A percentile compares a stretch with the other conserved stretches of the same genome.
phyloP scores from a whole-genome alignment of 345 rosid species.

The Cardiospermum halicacabum region DNA sequence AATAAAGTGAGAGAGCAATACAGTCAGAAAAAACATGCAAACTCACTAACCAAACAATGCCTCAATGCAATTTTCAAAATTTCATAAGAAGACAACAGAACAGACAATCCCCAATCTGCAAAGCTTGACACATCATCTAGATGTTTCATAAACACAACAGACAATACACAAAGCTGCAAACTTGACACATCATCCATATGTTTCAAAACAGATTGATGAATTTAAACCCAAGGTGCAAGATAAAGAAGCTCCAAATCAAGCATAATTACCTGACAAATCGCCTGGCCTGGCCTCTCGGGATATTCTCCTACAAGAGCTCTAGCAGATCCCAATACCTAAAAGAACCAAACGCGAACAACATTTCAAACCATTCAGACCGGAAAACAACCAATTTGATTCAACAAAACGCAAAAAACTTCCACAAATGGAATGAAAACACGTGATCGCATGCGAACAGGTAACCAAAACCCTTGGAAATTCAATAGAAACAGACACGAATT shows the following conservation, averaged over 20 bases:
- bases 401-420: neutral
- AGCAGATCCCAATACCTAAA: slow-evolving; percentile 55
- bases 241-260: slow-evolving; percentile 7
- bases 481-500: slow-evolving; percentile 27
- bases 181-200: neutral
- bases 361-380: neutral
- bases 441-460: slow-evolving; percentile 20
- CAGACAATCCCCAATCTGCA: neutral
- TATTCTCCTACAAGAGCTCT: slow-evolving; percentile 55
- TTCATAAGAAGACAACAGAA: neutral
- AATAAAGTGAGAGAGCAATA: slow-evolving; percentile 7
- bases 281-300: slow-evolving; percentile 78
- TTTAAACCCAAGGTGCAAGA: neutral
- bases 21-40: slow-evolving; percentile 7
- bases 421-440: neutral
- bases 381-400: slow-evolving; percentile 17
- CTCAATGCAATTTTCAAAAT: neutral
- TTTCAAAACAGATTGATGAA: slow-evolving; percentile 4
- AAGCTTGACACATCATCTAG: neutral
- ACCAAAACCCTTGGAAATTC: slow-evolving; percentile 22
- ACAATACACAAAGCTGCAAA: neutral
- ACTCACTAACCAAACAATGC: neutral
- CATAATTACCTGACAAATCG: slow-evolving; percentile 66
- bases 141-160: neutral
- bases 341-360: slow-evolving; percentile 22